These are phyloP conservation scores for Botryosphaeria dothidea DNA, from an alignment of 2,329 filamentous ascomycete species.

Conservation along the genomic window DNA sequence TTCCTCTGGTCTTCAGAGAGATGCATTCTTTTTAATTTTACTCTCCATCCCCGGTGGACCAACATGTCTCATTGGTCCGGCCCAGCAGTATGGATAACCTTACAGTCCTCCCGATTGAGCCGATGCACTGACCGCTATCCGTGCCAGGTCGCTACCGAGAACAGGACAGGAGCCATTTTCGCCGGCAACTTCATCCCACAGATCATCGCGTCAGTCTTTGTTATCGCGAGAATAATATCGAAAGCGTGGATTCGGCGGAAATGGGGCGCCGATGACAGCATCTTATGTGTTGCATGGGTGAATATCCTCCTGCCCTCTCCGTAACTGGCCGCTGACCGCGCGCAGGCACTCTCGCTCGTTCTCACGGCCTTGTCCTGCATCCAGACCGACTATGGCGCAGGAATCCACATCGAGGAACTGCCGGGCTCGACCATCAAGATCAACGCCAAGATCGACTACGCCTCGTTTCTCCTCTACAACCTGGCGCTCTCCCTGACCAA, in stretches of 20 bases:
- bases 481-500: constrained; percentile 27
- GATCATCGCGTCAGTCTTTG: neutral
- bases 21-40: neutral
- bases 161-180: neutral
- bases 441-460: constrained; percentile 24
- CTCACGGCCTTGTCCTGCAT: neutral
- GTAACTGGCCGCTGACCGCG: neutral
- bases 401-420: neutral
- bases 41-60: neutral
- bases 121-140: neutral
- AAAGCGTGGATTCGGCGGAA: neutral
- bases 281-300: constrained; percentile 4
- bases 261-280: neutral
- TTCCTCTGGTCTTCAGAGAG: neutral
- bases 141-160: neutral
- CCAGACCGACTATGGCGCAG: neutral
- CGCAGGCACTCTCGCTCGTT: neutral
- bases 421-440: neutral
- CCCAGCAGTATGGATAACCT: neutral
- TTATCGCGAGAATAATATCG: neutral
- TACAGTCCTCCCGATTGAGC: neutral
- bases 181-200: constrained; percentile 4
- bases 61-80: neutral
- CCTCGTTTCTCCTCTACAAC: constrained; percentile 31
- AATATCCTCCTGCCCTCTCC: no score